phyloP scores from a whole-genome alignment of 108 stramenopile species.

The Conticribra guillardii region DNA sequence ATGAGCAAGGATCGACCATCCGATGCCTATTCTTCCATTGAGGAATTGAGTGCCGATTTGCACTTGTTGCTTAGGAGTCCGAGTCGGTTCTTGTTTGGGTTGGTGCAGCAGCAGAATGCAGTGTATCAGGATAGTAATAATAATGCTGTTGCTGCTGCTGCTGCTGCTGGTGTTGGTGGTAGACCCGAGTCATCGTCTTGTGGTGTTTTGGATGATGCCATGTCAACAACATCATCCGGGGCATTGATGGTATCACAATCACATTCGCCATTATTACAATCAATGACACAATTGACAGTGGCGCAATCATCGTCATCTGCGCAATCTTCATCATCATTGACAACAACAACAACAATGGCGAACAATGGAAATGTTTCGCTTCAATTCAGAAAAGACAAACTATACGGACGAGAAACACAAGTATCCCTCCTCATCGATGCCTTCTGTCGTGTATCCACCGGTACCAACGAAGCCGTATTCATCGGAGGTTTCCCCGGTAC shows the following conservation, averaged over 20 bases:
- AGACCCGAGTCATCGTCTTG: too few species aligned
- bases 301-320: too few species aligned
- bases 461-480: constrained; percentile 9
- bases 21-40: background rate
- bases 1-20: background rate
- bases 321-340: too few species aligned
- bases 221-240: too few species aligned
- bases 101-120: background rate
- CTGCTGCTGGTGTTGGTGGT: too few species aligned
- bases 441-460: constrained; percentile 18
- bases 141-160: too few species aligned
- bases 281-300: too few species aligned
- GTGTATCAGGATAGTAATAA: too few species aligned
- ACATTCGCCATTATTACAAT: too few species aligned
- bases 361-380: too few species aligned
- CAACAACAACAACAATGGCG: too few species aligned
- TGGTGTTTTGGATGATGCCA: too few species aligned
- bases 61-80: constrained; percentile 9
- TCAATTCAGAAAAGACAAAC: background rate
- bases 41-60: constrained; percentile 8
- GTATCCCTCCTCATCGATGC: background rate
- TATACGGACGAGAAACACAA: constrained; percentile 19
- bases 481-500: constrained; percentile 22
- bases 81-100: constrained; percentile 11
- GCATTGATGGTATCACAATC: background rate